These are phyloP conservation scores for Dovyalis caffra DNA, from an alignment of 345 rosid genomes.

Conservation along the genomic window DNA sequence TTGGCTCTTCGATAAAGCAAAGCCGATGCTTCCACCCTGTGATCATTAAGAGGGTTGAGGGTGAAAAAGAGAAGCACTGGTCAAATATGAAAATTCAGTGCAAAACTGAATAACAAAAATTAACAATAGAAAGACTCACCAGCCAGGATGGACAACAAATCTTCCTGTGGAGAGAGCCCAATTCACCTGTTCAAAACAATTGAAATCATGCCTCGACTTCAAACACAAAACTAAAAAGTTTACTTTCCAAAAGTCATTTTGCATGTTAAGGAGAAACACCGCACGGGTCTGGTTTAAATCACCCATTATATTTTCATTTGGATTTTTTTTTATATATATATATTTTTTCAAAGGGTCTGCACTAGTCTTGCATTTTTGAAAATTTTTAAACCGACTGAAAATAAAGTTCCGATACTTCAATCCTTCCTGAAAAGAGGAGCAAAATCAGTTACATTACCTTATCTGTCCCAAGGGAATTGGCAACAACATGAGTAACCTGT, in stretches of 20 bases:
- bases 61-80: slow-evolving; percentile 11
- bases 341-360: no score
- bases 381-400: background rate
- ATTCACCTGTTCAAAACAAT: slow-evolving; percentile 69
- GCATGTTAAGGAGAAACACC: background rate
- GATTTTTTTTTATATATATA: no score
- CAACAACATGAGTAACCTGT: slow-evolving; percentile 95
- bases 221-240: background rate
- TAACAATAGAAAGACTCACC: slow-evolving; percentile 48
- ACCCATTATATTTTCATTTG: background rate
- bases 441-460: slow-evolving; percentile 50
- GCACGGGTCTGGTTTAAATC: background rate
- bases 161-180: slow-evolving; percentile 80
- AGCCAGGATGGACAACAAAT: slow-evolving; percentile 93
- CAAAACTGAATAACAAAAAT: background rate
- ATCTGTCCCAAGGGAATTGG: slow-evolving; percentile 91
- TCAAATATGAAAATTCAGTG: background rate
- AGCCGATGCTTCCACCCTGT: slow-evolving; percentile 99
- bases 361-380: background rate
- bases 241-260: background rate
- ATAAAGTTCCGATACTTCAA: no score
- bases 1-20: slow-evolving; percentile 94
- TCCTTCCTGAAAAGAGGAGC: background rate
- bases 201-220: slow-evolving; percentile 5
- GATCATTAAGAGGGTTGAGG: background rate